These are phyloP conservation scores for Vigna mungo DNA, from an alignment of 306 rosid species.

Conservation along the genomic window DNA sequence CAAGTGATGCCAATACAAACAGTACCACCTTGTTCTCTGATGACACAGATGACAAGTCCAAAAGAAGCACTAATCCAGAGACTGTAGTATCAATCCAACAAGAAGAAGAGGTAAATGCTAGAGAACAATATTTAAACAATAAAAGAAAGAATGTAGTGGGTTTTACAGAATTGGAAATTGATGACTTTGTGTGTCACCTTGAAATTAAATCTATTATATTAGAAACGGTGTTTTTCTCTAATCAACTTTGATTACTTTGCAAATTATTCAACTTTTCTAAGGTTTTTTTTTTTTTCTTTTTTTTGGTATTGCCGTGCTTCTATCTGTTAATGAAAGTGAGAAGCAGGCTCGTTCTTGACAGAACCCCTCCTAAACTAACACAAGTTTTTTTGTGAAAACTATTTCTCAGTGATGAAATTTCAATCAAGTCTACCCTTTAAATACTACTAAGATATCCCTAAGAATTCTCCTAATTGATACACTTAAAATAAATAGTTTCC, in stretches of 20 bases:
- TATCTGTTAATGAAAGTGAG: no score
- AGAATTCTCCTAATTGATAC: no score
- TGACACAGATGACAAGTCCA: slow-evolving; percentile 84
- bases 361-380: no score
- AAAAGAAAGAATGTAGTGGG: slow-evolving; percentile 5
- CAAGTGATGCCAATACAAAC: slow-evolving; percentile 89
- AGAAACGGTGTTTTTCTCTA: neutral
- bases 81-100: slow-evolving; percentile 58
- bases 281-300: neutral
- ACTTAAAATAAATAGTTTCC: no score
- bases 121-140: neutral
- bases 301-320: neutral
- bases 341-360: no score
- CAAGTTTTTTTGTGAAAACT: no score
- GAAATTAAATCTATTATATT: neutral
- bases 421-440: no score
- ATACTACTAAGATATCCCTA: no score
- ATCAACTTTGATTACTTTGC: slow-evolving; percentile 2
- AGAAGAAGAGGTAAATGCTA: slow-evolving; percentile 73
- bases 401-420: no score
- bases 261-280: slow-evolving; percentile 7
- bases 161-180: neutral
- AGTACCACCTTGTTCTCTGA: slow-evolving; percentile 95
- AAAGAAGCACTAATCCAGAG: slow-evolving; percentile 67
- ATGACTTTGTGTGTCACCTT: neutral